These are phyloP conservation scores for Xylaria sp. DNA, from an alignment of 2,329 filamentous ascomycete species.

Conservation along the genomic window DNA sequence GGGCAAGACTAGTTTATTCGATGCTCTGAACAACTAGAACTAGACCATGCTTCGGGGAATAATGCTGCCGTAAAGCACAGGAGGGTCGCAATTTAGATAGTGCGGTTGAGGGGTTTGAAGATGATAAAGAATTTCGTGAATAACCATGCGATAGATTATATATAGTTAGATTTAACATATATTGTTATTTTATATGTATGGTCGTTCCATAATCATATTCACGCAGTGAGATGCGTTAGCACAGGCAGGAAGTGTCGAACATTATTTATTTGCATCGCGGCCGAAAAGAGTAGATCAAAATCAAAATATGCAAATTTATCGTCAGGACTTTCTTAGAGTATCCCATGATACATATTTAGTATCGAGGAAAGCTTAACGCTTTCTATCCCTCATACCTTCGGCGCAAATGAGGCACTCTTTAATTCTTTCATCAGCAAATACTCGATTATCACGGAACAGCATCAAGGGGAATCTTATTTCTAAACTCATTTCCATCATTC, in stretches of 20 bases:
- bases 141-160: background rate
- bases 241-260: background rate
- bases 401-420: background rate
- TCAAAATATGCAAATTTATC: background rate
- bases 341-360: background rate
- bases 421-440: background rate
- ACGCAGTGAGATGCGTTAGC: background rate
- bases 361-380: background rate
- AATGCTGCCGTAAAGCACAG: background rate
- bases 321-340: background rate
- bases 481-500: slow-evolving; percentile 9
- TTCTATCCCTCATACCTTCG: background rate
- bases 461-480: background rate
- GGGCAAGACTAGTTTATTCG: slow-evolving; percentile 38
- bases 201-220: too few species aligned
- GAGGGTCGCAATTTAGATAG: background rate
- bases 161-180: too few species aligned
- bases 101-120: too few species aligned
- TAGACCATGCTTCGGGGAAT: background rate
- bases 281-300: background rate
- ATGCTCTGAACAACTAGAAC: slow-evolving; percentile 19
- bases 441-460: background rate
- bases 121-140: background rate
- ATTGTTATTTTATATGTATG: too few species aligned
- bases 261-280: background rate